Evolutionary conservation across 257 asterid genomes (phyloP).

Genomic region (Nicotiana tomentosiformis): DNA sequence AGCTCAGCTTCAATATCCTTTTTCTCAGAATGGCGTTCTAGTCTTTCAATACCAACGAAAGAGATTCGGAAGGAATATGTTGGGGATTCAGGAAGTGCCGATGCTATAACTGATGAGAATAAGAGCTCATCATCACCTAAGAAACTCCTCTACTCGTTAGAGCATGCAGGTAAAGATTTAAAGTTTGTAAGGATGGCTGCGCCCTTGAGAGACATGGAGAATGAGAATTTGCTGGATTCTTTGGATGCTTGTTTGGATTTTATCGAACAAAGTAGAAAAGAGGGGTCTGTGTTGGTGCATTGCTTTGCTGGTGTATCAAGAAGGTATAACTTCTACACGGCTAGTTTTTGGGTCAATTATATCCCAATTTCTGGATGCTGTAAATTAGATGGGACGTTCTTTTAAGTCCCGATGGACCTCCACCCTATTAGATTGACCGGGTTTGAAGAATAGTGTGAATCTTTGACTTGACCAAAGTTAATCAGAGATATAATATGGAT

Average conservation of each 20-base stretch:
- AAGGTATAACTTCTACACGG: constrained; percentile 44
- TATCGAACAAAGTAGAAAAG: constrained; percentile 73
- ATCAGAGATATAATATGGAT: neutral
- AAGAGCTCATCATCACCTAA: constrained; percentile 56
- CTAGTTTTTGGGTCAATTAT: neutral
- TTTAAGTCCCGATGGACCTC: neutral
- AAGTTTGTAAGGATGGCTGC: constrained; percentile 84
- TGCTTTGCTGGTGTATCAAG: constrained; percentile 99
- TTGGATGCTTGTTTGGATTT: constrained; percentile 89
- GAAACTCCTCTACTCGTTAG: constrained; percentile 73
- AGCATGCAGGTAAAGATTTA: constrained; percentile 88
- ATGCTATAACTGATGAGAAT: constrained; percentile 38
- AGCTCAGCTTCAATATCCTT: constrained; percentile 84
- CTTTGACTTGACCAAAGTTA: neutral
- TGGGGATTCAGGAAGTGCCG: constrained; percentile 46
- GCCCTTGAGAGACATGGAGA: constrained; percentile 91
- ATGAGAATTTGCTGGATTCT: constrained; percentile 72
- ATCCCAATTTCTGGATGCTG: neutral
- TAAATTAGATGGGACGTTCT: neutral
- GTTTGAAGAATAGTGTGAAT: neutral
- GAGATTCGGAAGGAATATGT: constrained; percentile 77
- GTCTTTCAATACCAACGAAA: constrained; percentile 51
- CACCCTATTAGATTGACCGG: neutral
- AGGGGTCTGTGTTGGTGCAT: constrained; percentile 88
- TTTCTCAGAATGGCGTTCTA: constrained; percentile 91